Evolutionary conservation across 176 grass and related monocot genomes (phyloP), one percentile per base, ranked within the genome.

Genomic region (Eremochloa ophiuroides): DNA sequence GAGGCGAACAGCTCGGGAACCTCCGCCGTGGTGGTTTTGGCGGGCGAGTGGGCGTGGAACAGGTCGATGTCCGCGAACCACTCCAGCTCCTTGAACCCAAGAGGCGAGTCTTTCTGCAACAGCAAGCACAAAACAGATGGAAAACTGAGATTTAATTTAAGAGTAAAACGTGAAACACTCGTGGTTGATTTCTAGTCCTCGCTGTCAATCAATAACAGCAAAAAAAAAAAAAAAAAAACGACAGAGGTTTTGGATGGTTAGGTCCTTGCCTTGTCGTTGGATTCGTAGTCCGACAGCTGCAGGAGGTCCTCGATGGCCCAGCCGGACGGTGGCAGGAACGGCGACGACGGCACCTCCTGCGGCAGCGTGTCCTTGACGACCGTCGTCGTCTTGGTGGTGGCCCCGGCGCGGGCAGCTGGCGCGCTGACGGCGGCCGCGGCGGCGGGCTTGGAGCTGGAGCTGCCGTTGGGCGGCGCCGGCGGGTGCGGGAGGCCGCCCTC

Each of bases 281-380:
- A 88, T 27, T 99, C 96, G 43, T 95, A 93, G 70, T 99, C 96
- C 0, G 93, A 93, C 5, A 99, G 83, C 76, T 91, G 88, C 47
- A 99, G 87, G 62, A 99, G 90, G 27, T 99, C 93, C 35, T 95
- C 93, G 30, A 93, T 91, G 34, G 90, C 91, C 96, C 96, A 99
- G 26, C 83, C 61, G 7, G 89, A 83, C 2, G 80, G 55, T 2
- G 82, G 69, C 66, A 93, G 15, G 84, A 87, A 86, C 50, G 74
- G 73, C 46, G 80, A 87, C 7, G 85, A 86, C 25, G 88, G 83
- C 46, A 83, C 66, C 77, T 81, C 87, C 80, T 91, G 87, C 74
- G 1, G 84, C 74, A 10, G 58, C 22, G 78, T 31, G 1, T 63
- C 31, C 67, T 26, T 23, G 26, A 55, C 59, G 26, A 55, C 59